Conservation (phyloP, 768 basidiomycete genomes). For the Xerocomellus amylosporus region DNA sequence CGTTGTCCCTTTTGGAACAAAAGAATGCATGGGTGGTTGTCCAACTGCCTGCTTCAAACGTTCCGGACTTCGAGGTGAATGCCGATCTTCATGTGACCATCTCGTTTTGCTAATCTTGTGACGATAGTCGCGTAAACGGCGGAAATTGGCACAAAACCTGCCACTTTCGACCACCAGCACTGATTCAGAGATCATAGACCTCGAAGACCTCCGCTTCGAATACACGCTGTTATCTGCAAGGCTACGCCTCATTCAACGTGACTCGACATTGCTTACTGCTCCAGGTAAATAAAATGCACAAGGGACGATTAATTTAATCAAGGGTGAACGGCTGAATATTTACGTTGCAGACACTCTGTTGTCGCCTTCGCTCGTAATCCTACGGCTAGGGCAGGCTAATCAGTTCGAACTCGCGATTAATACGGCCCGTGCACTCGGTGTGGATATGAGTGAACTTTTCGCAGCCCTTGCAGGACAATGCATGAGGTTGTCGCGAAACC, state of each 20-base stretch:
- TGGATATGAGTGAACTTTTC: conserved; percentile 89
- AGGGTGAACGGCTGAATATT: conserved; percentile 17
- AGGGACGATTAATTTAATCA: conserved; percentile 10
- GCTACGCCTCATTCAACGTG: conserved; percentile 67
- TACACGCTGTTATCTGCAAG: conserved; percentile 74
- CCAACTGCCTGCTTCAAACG: conserved; percentile 48
- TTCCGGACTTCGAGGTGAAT: conserved; percentile 45
- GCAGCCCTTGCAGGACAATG: conserved; percentile 74
- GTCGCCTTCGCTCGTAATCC: conserved; percentile 63
- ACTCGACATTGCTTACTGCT: conserved; percentile 57
- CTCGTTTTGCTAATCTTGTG: conserved; percentile 17
- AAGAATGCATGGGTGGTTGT: conserved; percentile 83
- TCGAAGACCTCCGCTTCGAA: conserved; percentile 77
- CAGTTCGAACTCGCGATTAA: conserved; percentile 78
- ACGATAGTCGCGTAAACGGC: conserved; percentile 63
- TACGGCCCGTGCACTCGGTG: conserved; percentile 67
- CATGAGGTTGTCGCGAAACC: conserved; percentile 64
- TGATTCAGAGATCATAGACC: conserved; percentile 73
- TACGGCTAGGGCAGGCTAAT: conserved; percentile 74
- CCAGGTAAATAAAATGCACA: conserved; percentile 50
- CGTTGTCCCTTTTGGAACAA: conserved; percentile 76
- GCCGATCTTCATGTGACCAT: conserved; percentile 17
- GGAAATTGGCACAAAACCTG: conserved; percentile 68
- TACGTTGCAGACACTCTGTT: conserved; percentile 48
- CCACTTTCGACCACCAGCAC: conserved; percentile 69